phyloP scores from a whole-genome alignment of 192 early-diverging fungal genomes.

The Backusella liffmaniae region DNA sequence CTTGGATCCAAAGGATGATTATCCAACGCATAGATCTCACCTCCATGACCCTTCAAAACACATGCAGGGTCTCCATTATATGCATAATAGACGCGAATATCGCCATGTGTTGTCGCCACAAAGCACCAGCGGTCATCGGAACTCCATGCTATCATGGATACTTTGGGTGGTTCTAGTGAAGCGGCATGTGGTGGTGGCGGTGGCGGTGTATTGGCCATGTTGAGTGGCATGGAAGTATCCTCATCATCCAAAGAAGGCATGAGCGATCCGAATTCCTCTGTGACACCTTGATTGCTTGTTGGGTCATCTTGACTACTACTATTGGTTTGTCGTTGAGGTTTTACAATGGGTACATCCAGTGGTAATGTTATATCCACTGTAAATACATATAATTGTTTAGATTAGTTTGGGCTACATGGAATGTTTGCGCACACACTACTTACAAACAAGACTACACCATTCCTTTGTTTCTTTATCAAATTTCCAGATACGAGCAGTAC shows the following conservation, averaged over 20 bases:
- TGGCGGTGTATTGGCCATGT: not conserved
- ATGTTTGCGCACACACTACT: conserved; percentile 4
- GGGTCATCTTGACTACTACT: not conserved
- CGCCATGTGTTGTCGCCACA: conserved; percentile 66
- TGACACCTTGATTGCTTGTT: not conserved
- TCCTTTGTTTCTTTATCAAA: conserved; percentile 44
- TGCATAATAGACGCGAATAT: conserved; percentile 67
- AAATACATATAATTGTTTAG: not conserved
- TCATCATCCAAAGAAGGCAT: not conserved
- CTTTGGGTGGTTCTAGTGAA: conserved; percentile 19
- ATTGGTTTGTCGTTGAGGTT: not conserved
- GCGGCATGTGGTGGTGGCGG: not conserved
- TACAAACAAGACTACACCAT: conserved; percentile 63
- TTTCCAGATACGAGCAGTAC: conserved; percentile 74
- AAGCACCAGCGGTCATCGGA: conserved; percentile 67
- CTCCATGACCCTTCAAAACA: conserved; percentile 56
- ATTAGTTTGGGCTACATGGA: too few relatives aligned
- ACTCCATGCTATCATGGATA: conserved; percentile 72
- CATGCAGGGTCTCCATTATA: conserved; percentile 54
- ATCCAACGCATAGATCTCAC: conserved; percentile 71
- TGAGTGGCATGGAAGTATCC: not conserved
- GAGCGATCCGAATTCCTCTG: not conserved
- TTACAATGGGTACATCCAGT: conserved; percentile 13
- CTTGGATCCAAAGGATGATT: conserved; percentile 70
- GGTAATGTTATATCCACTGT: conserved; percentile 23